Evolutionary conservation across 169 alveolate species (phyloP).

Genomic region (Cystoisospora suis): DNA sequence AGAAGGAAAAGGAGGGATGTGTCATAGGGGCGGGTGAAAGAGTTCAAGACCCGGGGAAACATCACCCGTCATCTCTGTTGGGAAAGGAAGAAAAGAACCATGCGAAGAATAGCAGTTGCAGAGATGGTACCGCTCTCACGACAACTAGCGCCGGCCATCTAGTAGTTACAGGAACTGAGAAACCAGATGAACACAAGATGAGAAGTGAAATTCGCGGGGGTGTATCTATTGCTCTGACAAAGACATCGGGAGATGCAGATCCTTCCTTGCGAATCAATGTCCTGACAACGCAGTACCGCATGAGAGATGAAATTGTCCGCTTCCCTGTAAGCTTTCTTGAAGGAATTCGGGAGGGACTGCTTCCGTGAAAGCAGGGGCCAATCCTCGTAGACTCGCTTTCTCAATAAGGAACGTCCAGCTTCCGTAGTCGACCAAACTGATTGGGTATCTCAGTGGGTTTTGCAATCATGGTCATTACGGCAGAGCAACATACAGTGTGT

Average conservation of each 20-base stretch:
- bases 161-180: not conserved
- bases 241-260: not conserved
- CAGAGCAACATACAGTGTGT: not conserved
- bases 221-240: not conserved
- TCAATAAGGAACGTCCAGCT: no score
- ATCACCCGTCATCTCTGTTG: no score
- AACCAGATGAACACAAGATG: not conserved
- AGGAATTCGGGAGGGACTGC: no score
- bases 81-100: not conserved
- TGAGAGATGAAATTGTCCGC: conserved; percentile 92
- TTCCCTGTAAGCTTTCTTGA: conserved; percentile 91
- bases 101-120: not conserved
- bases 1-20: not conserved
- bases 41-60: no score
- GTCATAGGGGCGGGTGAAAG: no score
- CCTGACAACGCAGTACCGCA: conserved; percentile 91
- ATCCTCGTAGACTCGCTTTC: no score
- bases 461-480: no score
- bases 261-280: conserved; percentile 75
- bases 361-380: no score
- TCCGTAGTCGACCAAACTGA: no score
- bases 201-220: not conserved
- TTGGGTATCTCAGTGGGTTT: no score
- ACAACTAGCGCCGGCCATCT: not conserved
- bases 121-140: not conserved